These are phyloP conservation scores for Heracleum sosnowskyi DNA, from an alignment of 129 eudicot species.

Conservation along the genomic window DNA sequence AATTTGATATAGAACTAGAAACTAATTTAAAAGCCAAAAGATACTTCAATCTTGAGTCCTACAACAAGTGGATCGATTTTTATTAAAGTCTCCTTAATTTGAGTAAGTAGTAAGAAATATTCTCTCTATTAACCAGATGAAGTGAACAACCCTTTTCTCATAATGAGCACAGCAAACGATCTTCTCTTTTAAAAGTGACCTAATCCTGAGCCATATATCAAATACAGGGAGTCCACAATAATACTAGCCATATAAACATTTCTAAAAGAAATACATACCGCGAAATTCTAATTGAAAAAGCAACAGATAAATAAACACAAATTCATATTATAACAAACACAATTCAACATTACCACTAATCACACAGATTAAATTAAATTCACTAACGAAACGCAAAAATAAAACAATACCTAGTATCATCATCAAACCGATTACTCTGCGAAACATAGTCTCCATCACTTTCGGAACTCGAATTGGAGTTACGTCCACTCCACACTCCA, in stretches of 20 bases:
- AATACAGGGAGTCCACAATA: not conserved
- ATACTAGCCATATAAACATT: not conserved
- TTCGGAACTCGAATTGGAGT: slow-evolving; percentile 39
- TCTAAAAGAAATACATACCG: not conserved
- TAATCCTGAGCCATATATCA: not conserved
- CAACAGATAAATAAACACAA: not conserved
- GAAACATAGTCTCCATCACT: slow-evolving; percentile 39
- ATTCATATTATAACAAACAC: not conserved
- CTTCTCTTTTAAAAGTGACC: not conserved
- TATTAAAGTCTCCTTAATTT: not conserved
- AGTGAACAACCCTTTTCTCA: not conserved
- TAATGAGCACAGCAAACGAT: not conserved
- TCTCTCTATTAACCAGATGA: not conserved
- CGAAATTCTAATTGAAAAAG: not conserved
- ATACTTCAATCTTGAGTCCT: no score
- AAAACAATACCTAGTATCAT: slow-evolving; percentile 41
- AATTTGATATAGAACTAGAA: not conserved
- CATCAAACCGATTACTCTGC: slow-evolving; percentile 34
- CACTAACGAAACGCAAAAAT: not conserved
- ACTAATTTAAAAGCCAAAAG: not conserved
- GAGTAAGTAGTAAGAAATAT: not conserved
- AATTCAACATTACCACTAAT: not conserved
- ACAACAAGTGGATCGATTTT: not conserved
- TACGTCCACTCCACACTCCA: slow-evolving; percentile 20
- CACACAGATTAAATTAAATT: not conserved